phyloP scores from a whole-genome alignment of 257 asterid genomes.

The Nicotiana tomentosiformis region DNA sequence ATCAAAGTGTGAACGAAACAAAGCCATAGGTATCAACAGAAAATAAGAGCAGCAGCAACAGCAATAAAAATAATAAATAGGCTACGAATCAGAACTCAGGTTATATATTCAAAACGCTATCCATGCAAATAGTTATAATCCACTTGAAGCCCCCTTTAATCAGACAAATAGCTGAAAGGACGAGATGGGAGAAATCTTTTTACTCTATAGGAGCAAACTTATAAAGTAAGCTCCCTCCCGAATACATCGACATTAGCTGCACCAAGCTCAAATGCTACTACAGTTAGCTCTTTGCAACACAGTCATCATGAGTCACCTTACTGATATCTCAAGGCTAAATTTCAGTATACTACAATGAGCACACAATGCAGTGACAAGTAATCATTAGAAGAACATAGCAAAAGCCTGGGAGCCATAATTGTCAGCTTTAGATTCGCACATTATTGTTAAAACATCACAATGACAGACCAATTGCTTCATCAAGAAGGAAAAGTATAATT shows the following conservation, averaged over 20 bases:
- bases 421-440: background rate
- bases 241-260: background rate
- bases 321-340: background rate
- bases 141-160: background rate
- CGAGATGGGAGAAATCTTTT: background rate
- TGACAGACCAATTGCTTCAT: constrained; percentile 2
- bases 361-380: background rate
- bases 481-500: background rate
- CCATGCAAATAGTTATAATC: background rate
- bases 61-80: background rate
- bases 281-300: background rate
- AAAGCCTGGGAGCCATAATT: background rate
- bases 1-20: background rate
- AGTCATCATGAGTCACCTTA: background rate
- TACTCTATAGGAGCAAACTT: background rate
- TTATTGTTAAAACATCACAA: background rate
- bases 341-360: background rate
- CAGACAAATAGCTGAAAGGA: background rate
- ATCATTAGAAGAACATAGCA: background rate
- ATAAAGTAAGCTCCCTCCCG: background rate
- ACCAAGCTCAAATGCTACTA: constrained; percentile 4
- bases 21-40: background rate
- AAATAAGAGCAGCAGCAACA: background rate
- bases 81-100: background rate
- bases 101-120: background rate